Evolutionary conservation across 768 basidiomycete species (phyloP).

Genomic region (Termitomyces heimii): DNA sequence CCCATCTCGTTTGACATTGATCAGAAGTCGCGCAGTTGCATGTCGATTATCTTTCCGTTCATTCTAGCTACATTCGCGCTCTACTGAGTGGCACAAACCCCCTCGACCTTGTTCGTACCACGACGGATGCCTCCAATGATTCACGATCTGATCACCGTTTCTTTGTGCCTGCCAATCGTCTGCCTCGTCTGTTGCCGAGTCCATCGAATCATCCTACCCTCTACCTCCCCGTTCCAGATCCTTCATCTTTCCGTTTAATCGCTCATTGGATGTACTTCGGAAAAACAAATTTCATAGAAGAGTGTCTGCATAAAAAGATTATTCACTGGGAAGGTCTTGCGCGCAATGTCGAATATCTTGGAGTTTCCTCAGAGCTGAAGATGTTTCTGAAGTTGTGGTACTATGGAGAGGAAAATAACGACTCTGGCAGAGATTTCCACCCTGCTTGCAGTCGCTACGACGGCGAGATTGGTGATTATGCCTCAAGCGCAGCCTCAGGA

Average conservation of each 20-base stretch:
- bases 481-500: slow-evolving; percentile 7
- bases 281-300: slow-evolving; percentile 55
- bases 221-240: slow-evolving; percentile 72
- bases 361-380: slow-evolving; percentile 70
- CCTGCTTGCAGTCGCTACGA: background rate
- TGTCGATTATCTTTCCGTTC: slow-evolving; percentile 75
- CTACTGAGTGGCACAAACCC: slow-evolving; percentile 66
- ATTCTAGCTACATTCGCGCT: slow-evolving; percentile 66
- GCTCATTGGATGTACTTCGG: slow-evolving; percentile 85
- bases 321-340: slow-evolving; percentile 85
- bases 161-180: slow-evolving; percentile 41
- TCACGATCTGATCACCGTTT: slow-evolving; percentile 22
- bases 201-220: slow-evolving; percentile 62
- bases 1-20: background rate
- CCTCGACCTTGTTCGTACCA: slow-evolving; percentile 46
- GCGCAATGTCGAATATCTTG: slow-evolving; percentile 86
- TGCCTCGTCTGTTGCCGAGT: slow-evolving; percentile 67
- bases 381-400: slow-evolving; percentile 75
- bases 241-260: slow-evolving; percentile 63
- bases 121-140: slow-evolving; percentile 20
- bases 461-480: slow-evolving; percentile 15
- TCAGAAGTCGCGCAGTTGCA: slow-evolving; percentile 50
- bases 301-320: slow-evolving; percentile 55
- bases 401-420: slow-evolving; percentile 16
- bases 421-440: slow-evolving; percentile 1